phyloP scores from a whole-genome alignment of 805 yeast species.

The Pichia insulana region DNA sequence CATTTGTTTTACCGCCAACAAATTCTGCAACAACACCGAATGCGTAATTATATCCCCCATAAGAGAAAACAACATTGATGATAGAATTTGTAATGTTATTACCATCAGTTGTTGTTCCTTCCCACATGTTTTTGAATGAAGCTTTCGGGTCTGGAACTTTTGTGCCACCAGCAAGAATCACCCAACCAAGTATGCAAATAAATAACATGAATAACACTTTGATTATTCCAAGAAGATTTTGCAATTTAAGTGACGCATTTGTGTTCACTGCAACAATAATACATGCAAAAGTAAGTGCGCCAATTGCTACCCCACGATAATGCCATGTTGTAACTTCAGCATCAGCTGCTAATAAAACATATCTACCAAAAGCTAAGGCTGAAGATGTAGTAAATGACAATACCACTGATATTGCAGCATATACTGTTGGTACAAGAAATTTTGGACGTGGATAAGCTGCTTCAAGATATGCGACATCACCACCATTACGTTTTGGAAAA shows the following conservation, averaged over 20 bases:
- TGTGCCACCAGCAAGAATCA: conserved; percentile 67
- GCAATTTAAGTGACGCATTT: conserved; percentile 58
- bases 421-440: conserved; percentile 56
- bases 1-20: conserved; percentile 30
- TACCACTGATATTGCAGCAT: conserved; percentile 66
- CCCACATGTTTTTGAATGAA: conserved; percentile 30
- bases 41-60: conserved; percentile 34
- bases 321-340: conserved; percentile 64
- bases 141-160: conserved; percentile 17
- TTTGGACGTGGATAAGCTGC: conserved; percentile 59
- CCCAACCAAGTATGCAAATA: conserved; percentile 75
- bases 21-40: conserved; percentile 29
- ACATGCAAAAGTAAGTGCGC: conserved; percentile 63
- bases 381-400: conserved; percentile 85
- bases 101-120: conserved; percentile 34
- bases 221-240: conserved; percentile 59
- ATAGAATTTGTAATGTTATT: conserved; percentile 36
- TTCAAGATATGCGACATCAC: conserved; percentile 76
- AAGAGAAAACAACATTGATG: conserved; percentile 36
- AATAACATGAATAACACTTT: conserved; percentile 63
- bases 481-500: conserved; percentile 59
- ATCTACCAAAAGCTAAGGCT: conserved; percentile 72
- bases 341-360: conserved; percentile 66
- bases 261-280: conserved; percentile 52
- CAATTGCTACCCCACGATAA: conserved; percentile 69